These are phyloP conservation scores for Saxispiralis lemnorum DNA, from an alignment of 495 filamentous ascomycete species.

Conservation along the genomic window DNA sequence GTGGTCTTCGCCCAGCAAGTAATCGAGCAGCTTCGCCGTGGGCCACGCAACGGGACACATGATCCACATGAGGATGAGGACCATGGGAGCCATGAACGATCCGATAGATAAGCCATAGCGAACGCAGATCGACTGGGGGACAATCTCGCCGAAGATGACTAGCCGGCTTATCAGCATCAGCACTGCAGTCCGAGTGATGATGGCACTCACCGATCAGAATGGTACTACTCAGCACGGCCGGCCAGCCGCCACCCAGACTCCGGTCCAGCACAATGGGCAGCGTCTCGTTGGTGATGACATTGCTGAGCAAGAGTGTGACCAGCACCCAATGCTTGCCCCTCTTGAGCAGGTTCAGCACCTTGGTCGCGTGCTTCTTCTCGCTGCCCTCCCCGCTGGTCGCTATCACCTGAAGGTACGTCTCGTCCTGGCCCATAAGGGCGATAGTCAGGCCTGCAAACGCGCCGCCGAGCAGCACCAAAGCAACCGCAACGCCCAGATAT, in stretches of 20 bases:
- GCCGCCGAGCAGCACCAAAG: slow-evolving; percentile 70
- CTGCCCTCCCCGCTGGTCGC: slow-evolving; percentile 60
- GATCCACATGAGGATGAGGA: slow-evolving; percentile 78
- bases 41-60: slow-evolving; percentile 77
- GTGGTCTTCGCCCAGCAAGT: slow-evolving; percentile 74
- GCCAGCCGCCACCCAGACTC: slow-evolving; percentile 84
- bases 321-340: slow-evolving; percentile 98
- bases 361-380: slow-evolving; percentile 66
- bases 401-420: slow-evolving; percentile 93
- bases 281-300: slow-evolving; percentile 97
- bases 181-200: background rate
- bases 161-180: background rate
- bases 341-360: slow-evolving; percentile 63
- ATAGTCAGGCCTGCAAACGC: slow-evolving; percentile 96
- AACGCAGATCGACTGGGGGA: slow-evolving; percentile 90
- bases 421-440: slow-evolving; percentile 81
- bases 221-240: slow-evolving; percentile 81
- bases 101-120: slow-evolving; percentile 94
- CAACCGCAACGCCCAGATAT: slow-evolving; percentile 48
- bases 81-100: slow-evolving; percentile 79
- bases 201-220: slow-evolving; percentile 62
- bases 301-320: slow-evolving; percentile 80
- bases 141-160: slow-evolving; percentile 96
- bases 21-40: slow-evolving; percentile 76
- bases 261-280: slow-evolving; percentile 88